These are phyloP conservation scores for Solanum pinnatisectum DNA, from an alignment of 257 asterid species.

Conservation along the genomic window DNA sequence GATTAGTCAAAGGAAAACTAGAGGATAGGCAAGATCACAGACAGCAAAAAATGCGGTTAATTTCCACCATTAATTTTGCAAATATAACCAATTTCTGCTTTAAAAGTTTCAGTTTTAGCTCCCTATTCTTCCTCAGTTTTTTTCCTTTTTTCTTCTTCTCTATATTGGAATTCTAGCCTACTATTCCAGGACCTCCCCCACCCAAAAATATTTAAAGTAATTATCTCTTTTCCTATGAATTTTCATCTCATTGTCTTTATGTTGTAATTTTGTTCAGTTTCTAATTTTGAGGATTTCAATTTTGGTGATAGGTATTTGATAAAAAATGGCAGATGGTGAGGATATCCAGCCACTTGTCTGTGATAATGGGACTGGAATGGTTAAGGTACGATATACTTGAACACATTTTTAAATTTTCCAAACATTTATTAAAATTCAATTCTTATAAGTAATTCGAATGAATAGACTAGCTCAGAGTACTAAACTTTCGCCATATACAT, in stretches of 20 bases:
- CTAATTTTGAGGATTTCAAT: background rate
- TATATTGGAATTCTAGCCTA: background rate
- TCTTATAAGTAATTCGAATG: background rate
- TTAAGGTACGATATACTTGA: background rate
- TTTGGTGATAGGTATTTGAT: background rate
- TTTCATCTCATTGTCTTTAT: background rate
- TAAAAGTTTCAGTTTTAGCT: background rate
- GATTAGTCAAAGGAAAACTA: background rate
- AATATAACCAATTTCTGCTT: background rate
- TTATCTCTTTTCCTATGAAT: background rate
- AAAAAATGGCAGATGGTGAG: slow-evolving; percentile 8
- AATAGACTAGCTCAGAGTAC: background rate
- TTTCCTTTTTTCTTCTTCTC: background rate
- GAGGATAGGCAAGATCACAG: slow-evolving; percentile 2
- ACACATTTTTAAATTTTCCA: background rate
- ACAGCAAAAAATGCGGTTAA: background rate
- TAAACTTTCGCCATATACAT: background rate
- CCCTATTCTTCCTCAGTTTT: background rate
- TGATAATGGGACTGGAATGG: slow-evolving; percentile 11
- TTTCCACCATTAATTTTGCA: background rate
- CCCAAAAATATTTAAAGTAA: background rate
- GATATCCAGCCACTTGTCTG: slow-evolving; percentile 9
- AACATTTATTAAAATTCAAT: background rate
- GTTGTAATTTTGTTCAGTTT: background rate
- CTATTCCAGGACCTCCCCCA: background rate